Percentiles rank a stretch among this genome's conserved stretches.
These are phyloP conservation scores for Fusarium burgessii DNA, from an alignment of 2,329 filamentous ascomycete genomes.

Conservation along the genomic window DNA sequence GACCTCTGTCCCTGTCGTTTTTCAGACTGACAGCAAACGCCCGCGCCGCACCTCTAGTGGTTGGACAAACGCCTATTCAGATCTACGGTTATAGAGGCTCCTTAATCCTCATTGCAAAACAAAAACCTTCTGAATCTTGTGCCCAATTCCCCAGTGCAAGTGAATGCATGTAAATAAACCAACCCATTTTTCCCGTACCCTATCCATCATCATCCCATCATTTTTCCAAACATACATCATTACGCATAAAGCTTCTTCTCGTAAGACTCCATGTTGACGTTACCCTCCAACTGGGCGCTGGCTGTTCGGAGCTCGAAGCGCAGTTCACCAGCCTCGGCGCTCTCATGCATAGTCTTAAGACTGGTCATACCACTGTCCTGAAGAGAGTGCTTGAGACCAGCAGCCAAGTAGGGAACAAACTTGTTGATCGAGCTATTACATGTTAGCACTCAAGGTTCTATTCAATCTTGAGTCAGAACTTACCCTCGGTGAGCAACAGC, in stretches of 20 bases:
- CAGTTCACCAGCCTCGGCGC: slow-evolving; percentile 78
- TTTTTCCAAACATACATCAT: slow-evolving; percentile 45
- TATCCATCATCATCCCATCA: slow-evolving; percentile 28
- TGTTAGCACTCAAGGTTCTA: slow-evolving; percentile 47
- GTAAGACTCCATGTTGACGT: slow-evolving; percentile 98
- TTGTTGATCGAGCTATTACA: slow-evolving; percentile 81
- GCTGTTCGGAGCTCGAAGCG: slow-evolving; percentile 95
- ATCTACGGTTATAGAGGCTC: slow-evolving; percentile 43
- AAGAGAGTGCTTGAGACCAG: slow-evolving; percentile 96
- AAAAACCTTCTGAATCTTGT: slow-evolving; percentile 32
- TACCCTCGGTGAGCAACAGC: slow-evolving; percentile 80
- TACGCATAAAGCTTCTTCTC: slow-evolving; percentile 99
- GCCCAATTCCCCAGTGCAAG: slow-evolving; percentile 36
- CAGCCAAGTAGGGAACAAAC: slow-evolving; percentile 95
- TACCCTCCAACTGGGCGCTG: slow-evolving; percentile 95
- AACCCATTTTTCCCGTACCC: slow-evolving; percentile 25
- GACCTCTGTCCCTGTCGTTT: slow-evolving; percentile 37
- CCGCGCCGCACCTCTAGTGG: slow-evolving; percentile 45
- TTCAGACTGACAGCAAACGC: slow-evolving; percentile 41
- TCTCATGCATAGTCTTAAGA: slow-evolving; percentile 79
- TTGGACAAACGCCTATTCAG: slow-evolving; percentile 48
- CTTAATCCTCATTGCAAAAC: slow-evolving; percentile 34
- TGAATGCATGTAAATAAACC: slow-evolving; percentile 35
- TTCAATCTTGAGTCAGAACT: slow-evolving; percentile 41
- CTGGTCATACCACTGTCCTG: slow-evolving; percentile 94